Evolutionary conservation across 108 stramenopile species (phyloP).

Genomic region (Licmophora abbreviata): DNA sequence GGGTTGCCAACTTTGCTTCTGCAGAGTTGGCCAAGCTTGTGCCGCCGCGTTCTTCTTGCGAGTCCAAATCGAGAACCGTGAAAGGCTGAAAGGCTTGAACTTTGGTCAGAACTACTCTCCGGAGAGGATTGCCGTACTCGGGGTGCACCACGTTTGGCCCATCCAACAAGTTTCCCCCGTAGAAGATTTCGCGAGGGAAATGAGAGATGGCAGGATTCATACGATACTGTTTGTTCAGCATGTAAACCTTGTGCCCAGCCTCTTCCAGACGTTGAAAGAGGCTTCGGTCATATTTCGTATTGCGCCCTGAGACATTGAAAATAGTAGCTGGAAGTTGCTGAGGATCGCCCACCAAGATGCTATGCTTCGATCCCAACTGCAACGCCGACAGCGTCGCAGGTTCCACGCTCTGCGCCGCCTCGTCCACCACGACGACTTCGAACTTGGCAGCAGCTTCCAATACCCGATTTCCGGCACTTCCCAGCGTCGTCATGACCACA

Average conservation of each 20-base stretch:
- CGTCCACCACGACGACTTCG: conserved; percentile 96
- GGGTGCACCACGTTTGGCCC: conserved; percentile 69
- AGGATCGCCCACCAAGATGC: conserved; percentile 94
- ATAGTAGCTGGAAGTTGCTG: conserved; percentile 98
- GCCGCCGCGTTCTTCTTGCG: conserved; percentile 75
- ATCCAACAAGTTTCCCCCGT: conserved; percentile 73
- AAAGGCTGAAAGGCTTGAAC: conserved; percentile 54
- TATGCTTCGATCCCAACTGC: conserved; percentile 76
- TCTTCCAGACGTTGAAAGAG: conserved; percentile 96
- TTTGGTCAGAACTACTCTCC: conserved; percentile 20
- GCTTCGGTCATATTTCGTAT: conserved; percentile 84
- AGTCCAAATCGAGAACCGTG: conserved; percentile 76
- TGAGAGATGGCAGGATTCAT: conserved; percentile 87
- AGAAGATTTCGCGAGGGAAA: conserved; percentile 86
- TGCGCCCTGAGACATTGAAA: conserved; percentile 74
- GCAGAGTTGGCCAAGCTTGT: conserved; percentile 68
- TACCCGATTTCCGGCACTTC: conserved; percentile 79
- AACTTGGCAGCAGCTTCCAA: conserved; percentile 83
- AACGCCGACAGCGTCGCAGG: conserved; percentile 91
- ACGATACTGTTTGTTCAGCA: conserved; percentile 97
- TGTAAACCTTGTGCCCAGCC: conserved; percentile 81
- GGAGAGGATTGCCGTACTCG: conserved; percentile 65
- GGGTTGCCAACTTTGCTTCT: conserved; percentile 72
- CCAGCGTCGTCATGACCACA: conserved; percentile 95
- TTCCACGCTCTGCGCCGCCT: conserved; percentile 96